These are phyloP conservation scores for Bryum argenteum DNA, from an alignment of 225 moss, liverwort and hornwort genomes.

Conservation along the genomic window DNA sequence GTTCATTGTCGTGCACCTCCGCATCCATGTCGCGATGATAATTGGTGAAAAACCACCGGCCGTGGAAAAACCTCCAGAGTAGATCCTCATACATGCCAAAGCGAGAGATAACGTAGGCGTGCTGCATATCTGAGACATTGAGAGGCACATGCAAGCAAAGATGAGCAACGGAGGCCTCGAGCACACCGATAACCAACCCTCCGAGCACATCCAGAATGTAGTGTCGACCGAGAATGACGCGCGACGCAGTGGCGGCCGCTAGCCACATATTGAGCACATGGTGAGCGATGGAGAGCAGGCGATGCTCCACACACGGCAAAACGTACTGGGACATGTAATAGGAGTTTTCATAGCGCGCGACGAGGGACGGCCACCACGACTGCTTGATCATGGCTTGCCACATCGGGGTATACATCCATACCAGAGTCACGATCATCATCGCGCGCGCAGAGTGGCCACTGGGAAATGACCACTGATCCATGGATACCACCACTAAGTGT, in stretches of 20 bases:
- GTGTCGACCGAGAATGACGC: constrained; percentile 67
- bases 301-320: constrained; percentile 37
- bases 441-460: constrained; percentile 69
- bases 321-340: constrained; percentile 29
- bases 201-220: constrained; percentile 70
- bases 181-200: constrained; percentile 53
- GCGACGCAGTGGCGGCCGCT: constrained; percentile 50
- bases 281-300: constrained; percentile 31
- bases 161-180: constrained; percentile 62
- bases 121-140: constrained; percentile 52
- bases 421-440: constrained; percentile 58
- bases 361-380: constrained; percentile 29
- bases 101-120: constrained; percentile 35
- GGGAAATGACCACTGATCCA: constrained; percentile 77
- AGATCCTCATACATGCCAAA: constrained; percentile 33
- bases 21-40: constrained; percentile 17
- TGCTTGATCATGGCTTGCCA: constrained; percentile 38
- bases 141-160: constrained; percentile 52
- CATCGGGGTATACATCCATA: constrained; percentile 58
- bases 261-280: constrained; percentile 44
- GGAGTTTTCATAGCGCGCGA: constrained; percentile 23
- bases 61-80: constrained; percentile 35
- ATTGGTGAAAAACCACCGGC: constrained; percentile 31
- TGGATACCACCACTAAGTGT: constrained; percentile 47
- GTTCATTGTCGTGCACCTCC: constrained; percentile 26